These are phyloP conservation scores for Friedmanniomyces endolithicus DNA, from an alignment of 495 filamentous ascomycete genomes.

Conservation along the genomic window DNA sequence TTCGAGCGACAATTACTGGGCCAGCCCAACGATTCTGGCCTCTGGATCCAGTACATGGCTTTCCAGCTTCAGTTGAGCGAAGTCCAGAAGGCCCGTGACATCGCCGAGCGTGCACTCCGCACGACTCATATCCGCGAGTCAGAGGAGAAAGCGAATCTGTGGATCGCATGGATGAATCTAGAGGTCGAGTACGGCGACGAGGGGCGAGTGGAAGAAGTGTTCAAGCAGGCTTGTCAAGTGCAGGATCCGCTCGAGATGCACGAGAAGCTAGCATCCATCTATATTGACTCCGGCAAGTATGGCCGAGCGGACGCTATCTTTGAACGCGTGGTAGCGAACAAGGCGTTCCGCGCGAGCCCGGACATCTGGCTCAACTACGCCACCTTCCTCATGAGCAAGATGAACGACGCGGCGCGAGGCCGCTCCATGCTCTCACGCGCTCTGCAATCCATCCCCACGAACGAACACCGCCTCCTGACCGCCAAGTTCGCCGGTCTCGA, in stretches of 20 bases:
- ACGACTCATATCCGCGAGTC: constrained; percentile 81
- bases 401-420: constrained; percentile 55
- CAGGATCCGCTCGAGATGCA: constrained; percentile 86
- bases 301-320: constrained; percentile 88
- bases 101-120: constrained; percentile 77
- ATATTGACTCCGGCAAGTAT: constrained; percentile 78
- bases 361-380: constrained; percentile 90
- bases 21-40: constrained; percentile 72
- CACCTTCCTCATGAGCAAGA: constrained; percentile 68
- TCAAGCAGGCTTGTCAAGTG: constrained; percentile 86
- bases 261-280: constrained; percentile 81
- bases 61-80: constrained; percentile 90
- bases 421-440: constrained; percentile 76
- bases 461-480: constrained; percentile 64
- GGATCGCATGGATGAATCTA: constrained; percentile 86
- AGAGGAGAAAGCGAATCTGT: constrained; percentile 83
- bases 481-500: constrained; percentile 82
- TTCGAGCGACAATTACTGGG: constrained; percentile 88
- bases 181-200: constrained; percentile 83
- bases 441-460: constrained; percentile 61
- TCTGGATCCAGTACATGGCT: constrained; percentile 95
- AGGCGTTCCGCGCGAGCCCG: constrained; percentile 54
- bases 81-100: constrained; percentile 66
- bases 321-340: constrained; percentile 72
- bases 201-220: constrained; percentile 72